Percentiles rank a stretch among this genome's conserved stretches.
These are phyloP conservation scores for Exserohilum rostratum DNA, from an alignment of 2,329 filamentous ascomycete genomes.

Conservation along the genomic window DNA sequence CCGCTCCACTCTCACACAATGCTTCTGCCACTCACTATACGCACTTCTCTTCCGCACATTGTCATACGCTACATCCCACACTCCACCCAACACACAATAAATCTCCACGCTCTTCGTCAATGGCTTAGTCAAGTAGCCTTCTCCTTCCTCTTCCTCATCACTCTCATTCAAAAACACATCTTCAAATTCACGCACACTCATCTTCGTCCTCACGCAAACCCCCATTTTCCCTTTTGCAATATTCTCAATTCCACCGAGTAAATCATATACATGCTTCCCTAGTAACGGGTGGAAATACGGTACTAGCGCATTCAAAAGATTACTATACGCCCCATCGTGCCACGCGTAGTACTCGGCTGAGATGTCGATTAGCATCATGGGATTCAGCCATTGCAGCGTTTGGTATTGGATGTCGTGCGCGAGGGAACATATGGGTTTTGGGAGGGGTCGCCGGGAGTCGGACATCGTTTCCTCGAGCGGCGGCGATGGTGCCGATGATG, in stretches of 20 bases:
- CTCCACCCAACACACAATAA: constrained; percentile 6
- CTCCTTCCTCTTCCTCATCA: background rate
- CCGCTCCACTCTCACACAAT: constrained; percentile 16
- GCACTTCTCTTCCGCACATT: constrained; percentile 2
- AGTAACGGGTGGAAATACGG: constrained; percentile 16
- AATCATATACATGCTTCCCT: background rate
- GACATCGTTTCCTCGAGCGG: background rate
- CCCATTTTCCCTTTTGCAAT: constrained; percentile 6
- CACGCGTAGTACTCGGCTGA: constrained; percentile 20
- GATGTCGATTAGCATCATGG: background rate
- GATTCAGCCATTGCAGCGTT: background rate
- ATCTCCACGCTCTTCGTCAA: constrained; percentile 1
- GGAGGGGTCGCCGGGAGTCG: background rate
- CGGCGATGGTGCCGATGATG: background rate
- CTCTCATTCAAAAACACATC: background rate
- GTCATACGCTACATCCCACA: constrained; percentile 4
- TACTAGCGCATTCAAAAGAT: constrained; percentile 7
- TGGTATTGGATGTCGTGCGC: background rate
- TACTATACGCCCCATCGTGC: constrained; percentile 9
- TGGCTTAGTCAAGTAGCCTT: background rate
- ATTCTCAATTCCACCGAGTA: constrained; percentile 6
- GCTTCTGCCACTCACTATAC: constrained; percentile 1
- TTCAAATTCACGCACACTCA: background rate
- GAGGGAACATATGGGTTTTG: background rate
- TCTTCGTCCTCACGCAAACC: constrained; percentile 1